These are phyloP conservation scores for Fusarium sp. DNA, from an alignment of 2,329 filamentous ascomycete genomes.

Conservation along the genomic window DNA sequence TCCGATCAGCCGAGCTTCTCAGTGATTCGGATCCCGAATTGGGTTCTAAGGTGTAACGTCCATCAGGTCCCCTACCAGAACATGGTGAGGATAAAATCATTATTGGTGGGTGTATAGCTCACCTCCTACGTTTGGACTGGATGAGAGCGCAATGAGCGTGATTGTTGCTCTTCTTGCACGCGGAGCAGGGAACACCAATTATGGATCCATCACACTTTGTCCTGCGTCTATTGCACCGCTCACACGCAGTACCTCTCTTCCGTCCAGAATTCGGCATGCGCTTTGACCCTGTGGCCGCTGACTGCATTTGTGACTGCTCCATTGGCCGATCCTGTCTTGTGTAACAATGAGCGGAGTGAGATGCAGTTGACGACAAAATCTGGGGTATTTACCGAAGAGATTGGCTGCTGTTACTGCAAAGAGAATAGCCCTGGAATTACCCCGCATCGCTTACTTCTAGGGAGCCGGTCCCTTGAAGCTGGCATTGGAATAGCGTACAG, in stretches of 20 bases:
- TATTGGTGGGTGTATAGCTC: too few species aligned
- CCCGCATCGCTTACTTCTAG: background rate
- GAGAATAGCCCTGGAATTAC: background rate
- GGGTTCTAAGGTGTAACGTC: background rate
- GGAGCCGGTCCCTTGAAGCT: background rate
- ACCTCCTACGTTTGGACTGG: background rate
- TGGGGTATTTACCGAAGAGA: background rate
- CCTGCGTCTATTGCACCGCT: constrained; percentile 2
- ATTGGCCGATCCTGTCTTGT: background rate
- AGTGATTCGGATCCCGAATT: background rate
- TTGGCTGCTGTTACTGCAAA: background rate
- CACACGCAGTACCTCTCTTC: background rate
- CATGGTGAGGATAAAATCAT: too few species aligned
- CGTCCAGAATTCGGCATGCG: background rate
- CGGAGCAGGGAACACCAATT: background rate
- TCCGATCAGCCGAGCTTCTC: rapidly evolving
- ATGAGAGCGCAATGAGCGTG: background rate
- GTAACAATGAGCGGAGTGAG: background rate
- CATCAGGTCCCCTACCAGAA: background rate
- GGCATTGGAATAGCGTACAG: rapidly evolving
- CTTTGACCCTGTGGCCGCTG: rapidly evolving
- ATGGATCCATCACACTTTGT: constrained; percentile 10
- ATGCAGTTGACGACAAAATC: background rate
- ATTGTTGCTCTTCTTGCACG: constrained; percentile 1
- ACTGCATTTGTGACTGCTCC: too few species aligned